These are phyloP conservation scores for Chaetomiaceae sp. DNA, from an alignment of 2,329 filamentous ascomycete species.

Conservation along the genomic window DNA sequence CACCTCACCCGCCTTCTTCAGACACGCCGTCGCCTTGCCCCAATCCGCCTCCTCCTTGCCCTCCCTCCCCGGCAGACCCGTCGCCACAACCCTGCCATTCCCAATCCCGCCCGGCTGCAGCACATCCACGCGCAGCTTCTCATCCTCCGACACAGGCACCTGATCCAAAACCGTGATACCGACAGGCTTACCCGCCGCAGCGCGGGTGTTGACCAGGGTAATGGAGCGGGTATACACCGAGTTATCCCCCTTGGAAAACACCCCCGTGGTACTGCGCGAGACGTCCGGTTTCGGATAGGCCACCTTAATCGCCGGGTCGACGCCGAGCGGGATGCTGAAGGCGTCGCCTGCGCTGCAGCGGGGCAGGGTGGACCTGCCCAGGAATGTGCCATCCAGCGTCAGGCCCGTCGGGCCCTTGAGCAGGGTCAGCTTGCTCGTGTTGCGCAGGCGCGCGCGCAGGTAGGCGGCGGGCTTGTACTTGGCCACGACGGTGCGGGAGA, in stretches of 20 bases:
- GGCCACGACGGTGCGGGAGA: constrained; percentile 55
- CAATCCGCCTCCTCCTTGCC: constrained; percentile 39
- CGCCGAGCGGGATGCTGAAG: constrained; percentile 53
- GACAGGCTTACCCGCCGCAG: constrained; percentile 35
- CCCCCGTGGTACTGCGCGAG: constrained; percentile 45
- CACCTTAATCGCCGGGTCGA: constrained; percentile 54
- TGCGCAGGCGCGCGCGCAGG: constrained; percentile 54
- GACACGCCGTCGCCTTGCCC: constrained; percentile 49
- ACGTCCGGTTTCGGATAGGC: constrained; percentile 54
- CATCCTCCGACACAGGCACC: constrained; percentile 58
- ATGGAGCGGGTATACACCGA: constrained; percentile 47
- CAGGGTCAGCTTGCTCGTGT: constrained; percentile 52
- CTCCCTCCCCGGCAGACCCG: constrained; percentile 24
- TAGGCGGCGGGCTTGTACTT: constrained; percentile 59
- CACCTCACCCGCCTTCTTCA: constrained; percentile 56
- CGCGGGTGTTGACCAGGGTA: constrained; percentile 48
- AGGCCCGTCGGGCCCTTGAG: constrained; percentile 52
- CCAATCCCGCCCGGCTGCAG: constrained; percentile 45
- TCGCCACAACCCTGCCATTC: constrained; percentile 30
- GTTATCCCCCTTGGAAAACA: constrained; percentile 52
- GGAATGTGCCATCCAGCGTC: constrained; percentile 59
- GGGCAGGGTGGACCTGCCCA: constrained; percentile 53
- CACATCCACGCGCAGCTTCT: constrained; percentile 50
- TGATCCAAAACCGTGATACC: constrained; percentile 55
- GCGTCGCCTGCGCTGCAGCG: constrained; percentile 51